Base-by-base conservation (phyloP, 176 grass and related monocot genomes). In the Phoenix roebelenii region DNA sequence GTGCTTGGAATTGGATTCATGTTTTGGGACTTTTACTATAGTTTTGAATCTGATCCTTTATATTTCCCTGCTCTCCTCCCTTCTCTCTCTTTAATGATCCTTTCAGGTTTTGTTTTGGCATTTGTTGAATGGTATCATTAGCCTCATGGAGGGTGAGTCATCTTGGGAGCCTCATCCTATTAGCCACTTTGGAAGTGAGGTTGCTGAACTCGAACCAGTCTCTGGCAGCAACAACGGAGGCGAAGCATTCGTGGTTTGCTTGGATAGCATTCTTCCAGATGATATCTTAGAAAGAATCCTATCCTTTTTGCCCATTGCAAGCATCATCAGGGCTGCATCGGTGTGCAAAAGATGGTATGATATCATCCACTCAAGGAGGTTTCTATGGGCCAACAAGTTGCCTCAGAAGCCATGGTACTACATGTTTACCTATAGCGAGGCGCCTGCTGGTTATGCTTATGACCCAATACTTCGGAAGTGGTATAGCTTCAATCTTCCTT, bases 401-500 rank as follows among this genome's bases (percentile, higher is more conserved):
- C 88, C 80, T 66, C 92, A 78, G 65, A 82, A 73, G 72, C 92
- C 92, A 5, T 96, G 92, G 92, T 96, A 96, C 72, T 96, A 90
- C 75, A 90, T 96, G 92, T 96, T 90, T 64, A 96, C 83, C 22
- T 79, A 48, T 63, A 83, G 88, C 52, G 72, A 84, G 25, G 76
- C 68, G 32, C 70, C 84, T 48, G 75, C 61, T 63, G 87, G 92
- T 7, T 90, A 75, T 78, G 84, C 92, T 22, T 96, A 84, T 74
- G 92, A 96, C 55, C 92, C 83, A 15, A 74, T 82, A 52, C 73
- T 71, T 16, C 67, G 83, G 35, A 96, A 88, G 64, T 96, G 92
- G 92, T 96, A 90, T 58, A 73, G 69, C 71, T 70, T 96, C 56
- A 74, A 77, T 70, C 72, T 96, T 72, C 83, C 78, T n/a, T 80